Conservation (phyloP, 371 early-diverging fungal species). For the Actinomucor elegans region DNA sequence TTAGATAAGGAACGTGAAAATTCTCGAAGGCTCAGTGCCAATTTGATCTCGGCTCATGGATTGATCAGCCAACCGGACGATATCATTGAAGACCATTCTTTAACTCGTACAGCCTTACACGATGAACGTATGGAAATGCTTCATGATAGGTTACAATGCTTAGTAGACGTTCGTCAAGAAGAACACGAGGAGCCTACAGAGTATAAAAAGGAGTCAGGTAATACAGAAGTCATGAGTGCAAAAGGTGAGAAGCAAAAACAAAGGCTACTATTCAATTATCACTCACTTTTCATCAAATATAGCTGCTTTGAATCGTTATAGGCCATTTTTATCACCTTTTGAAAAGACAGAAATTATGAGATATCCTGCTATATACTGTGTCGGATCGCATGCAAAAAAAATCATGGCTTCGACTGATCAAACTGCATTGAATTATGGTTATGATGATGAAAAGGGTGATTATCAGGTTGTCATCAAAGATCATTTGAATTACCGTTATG, state of each 20-base stretch:
- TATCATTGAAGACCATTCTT: neutral
- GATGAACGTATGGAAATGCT: conserved; percentile 12
- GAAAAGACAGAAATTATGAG: conserved; percentile 81
- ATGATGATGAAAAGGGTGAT: conserved; percentile 80
- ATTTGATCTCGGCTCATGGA: conserved; percentile 30
- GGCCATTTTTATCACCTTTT: conserved; percentile 62
- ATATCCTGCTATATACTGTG: conserved; percentile 80
- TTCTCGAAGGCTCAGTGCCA: conserved; percentile 12
- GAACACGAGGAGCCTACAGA: neutral
- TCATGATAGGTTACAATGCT: conserved; percentile 24
- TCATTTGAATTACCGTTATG: conserved; percentile 78
- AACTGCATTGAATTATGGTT: conserved; percentile 61
- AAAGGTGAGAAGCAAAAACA: conserved; percentile 9
- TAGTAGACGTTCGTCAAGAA: conserved; percentile 6
- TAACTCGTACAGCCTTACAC: neutral
- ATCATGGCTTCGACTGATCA: conserved; percentile 46
- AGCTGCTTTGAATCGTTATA: conserved; percentile 52
- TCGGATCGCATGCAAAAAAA: conserved; percentile 72
- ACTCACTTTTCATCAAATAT: neutral
- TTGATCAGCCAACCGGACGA: conserved; percentile 25
- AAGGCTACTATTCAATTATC: too few relatives aligned
- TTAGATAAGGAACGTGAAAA: conserved; percentile 24
- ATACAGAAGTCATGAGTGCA: conserved; percentile 7
- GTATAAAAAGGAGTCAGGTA: conserved; percentile 13
- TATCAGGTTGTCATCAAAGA: conserved; percentile 68